phyloP scores from a whole-genome alignment of 2,329 filamentous ascomycete species.

The Verticillium zaregamsianum region DNA sequence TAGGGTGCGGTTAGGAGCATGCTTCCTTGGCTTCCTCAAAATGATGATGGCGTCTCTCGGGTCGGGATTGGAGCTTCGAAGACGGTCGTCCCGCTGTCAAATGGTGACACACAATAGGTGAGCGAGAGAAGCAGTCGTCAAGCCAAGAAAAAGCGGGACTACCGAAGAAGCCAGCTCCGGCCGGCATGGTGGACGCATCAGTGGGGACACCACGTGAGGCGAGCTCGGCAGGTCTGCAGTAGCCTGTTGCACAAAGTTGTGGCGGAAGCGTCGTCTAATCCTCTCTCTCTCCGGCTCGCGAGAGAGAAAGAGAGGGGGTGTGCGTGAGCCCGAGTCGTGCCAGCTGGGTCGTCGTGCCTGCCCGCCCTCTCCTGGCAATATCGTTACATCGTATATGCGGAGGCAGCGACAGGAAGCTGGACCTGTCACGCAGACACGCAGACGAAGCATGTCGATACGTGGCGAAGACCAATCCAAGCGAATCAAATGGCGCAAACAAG shows the following conservation, averaged over 20 bases:
- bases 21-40: too few relatives aligned
- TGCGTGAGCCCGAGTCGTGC: constrained; percentile 2
- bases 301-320: neutral
- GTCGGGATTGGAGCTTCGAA: too few relatives aligned
- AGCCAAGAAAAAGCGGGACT: too few relatives aligned
- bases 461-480: neutral
- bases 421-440: neutral
- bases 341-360: neutral
- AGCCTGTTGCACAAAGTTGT: constrained; percentile 11
- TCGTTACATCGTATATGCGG: neutral
- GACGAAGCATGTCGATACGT: neutral
- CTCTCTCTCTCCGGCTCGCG: constrained; percentile 7
- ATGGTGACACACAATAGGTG: too few relatives aligned
- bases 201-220: constrained; percentile 13
- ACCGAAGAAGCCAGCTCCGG: neutral
- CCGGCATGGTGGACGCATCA: constrained; percentile 12
- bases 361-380: neutral
- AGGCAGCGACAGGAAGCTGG: neutral
- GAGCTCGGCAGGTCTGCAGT: constrained; percentile 8
- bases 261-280: constrained; percentile 8
- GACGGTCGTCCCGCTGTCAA: too few relatives aligned
- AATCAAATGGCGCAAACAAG: neutral
- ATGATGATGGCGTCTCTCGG: too few relatives aligned
- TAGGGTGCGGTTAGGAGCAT: too few relatives aligned
- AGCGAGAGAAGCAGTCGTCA: too few relatives aligned